A percentile compares a stretch with the other conserved stretches of the same genome.
phyloP scores from a whole-genome alignment of 2,329 filamentous ascomycete genomes.

The Ceratocystis cacaofunesta region DNA sequence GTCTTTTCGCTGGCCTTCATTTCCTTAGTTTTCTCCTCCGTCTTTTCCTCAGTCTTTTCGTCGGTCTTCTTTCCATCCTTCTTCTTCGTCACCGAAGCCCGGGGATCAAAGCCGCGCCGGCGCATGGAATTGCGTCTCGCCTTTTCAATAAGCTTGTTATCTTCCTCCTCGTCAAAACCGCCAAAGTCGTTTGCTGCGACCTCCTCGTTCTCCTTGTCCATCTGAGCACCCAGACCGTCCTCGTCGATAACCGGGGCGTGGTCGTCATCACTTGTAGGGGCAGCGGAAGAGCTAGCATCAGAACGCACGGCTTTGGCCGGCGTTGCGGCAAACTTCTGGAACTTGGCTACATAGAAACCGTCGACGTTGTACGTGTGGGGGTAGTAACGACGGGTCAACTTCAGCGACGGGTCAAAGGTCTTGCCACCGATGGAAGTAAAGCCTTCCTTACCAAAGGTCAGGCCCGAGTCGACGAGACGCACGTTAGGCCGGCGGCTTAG shows the following conservation, averaged over 20 bases:
- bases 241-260: conserved; percentile 14
- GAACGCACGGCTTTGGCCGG: conserved; percentile 24
- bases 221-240: conserved; percentile 8
- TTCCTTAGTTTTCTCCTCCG: conserved; percentile 12
- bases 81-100: conserved; percentile 25
- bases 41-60: conserved; percentile 14
- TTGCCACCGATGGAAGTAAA: conserved; percentile 88
- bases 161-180: conserved; percentile 60
- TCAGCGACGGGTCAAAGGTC: conserved; percentile 73
- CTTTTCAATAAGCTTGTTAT: conserved; percentile 54
- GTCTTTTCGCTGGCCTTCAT: conserved; percentile 14
- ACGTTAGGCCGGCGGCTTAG: conserved; percentile 86
- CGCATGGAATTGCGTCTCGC: conserved; percentile 61
- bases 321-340: conserved; percentile 76
- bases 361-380: conserved; percentile 90
- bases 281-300: conserved; percentile 28
- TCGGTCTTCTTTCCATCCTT: conserved; percentile 17
- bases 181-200: conserved; percentile 43
- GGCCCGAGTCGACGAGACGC: conserved; percentile 76
- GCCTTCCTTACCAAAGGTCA: conserved; percentile 81
- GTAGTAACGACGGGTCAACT: conserved; percentile 72
- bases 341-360: conserved; percentile 95
- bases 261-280: conserved; percentile 15
- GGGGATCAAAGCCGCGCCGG: conserved; percentile 59
- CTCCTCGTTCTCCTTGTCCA: conserved; percentile 10